phyloP scores from a whole-genome alignment of 495 filamentous ascomycete species.

The Xylaria venustula region DNA sequence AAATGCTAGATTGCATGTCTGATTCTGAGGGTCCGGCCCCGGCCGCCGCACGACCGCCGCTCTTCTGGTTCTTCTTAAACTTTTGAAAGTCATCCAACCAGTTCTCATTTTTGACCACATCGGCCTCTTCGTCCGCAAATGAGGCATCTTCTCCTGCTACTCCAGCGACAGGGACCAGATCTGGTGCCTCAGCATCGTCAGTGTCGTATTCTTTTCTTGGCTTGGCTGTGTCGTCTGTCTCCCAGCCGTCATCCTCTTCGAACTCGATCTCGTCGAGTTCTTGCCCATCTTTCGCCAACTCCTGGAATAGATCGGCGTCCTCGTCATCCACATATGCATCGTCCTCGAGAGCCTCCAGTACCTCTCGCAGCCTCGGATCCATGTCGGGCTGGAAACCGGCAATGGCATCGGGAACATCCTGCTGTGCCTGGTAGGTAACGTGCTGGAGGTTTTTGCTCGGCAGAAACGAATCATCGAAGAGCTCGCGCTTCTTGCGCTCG shows the following conservation, averaged over 20 bases:
- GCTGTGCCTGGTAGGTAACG: conserved; percentile 86
- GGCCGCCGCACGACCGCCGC: conserved; percentile 36
- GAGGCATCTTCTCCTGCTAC: conserved; percentile 18
- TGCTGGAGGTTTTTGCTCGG: conserved; percentile 69
- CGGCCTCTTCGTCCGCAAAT: conserved; percentile 37
- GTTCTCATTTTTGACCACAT: conserved; percentile 50
- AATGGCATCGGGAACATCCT: conserved; percentile 86
- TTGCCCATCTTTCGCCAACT: conserved; percentile 69
- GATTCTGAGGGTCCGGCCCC: conserved; percentile 50
- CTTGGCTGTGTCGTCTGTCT: conserved; percentile 90
- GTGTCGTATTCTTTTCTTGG: conserved; percentile 48
- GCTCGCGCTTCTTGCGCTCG: conserved; percentile 44
- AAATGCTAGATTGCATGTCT: conserved; percentile 68
- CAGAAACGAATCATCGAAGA: conserved; percentile 67
- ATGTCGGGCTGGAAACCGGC: conserved; percentile 96
- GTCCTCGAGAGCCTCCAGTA: conserved; percentile 91
- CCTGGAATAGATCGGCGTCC: conserved; percentile 77
- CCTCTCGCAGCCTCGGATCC: conserved; percentile 91
- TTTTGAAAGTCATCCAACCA: conserved; percentile 91
- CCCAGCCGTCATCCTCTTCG: conserved; percentile 81
- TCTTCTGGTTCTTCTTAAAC: conserved; percentile 76
- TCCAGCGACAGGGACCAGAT: conserved; percentile 40
- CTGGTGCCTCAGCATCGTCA: conserved; percentile 44
- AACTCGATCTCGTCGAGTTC: conserved; percentile 56
- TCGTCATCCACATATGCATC: conserved; percentile 93